Base-by-base conservation (phyloP, 1,284 basidiomycete genomes). In the Ceratobasidium sp. region DNA sequence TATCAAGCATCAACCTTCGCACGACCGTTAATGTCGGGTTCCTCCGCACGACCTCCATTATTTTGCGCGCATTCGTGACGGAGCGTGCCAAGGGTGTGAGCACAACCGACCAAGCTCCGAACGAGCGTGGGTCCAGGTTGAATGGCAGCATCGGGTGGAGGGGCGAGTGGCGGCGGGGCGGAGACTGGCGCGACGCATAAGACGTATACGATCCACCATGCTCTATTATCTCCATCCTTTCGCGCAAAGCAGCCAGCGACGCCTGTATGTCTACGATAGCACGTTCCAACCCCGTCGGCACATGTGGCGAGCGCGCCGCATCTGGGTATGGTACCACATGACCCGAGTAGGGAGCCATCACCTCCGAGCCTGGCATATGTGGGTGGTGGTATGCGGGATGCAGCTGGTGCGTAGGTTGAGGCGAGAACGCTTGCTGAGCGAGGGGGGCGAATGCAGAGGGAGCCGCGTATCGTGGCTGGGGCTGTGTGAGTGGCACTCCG, bases 161-260 rank as follows among this genome's bases (percentile, higher is more conserved):
- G 32, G 72, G 59, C 26, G 67, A 61, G 23, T 57, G 57, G 23
- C 67, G 30, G 11, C 41, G 52, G 11, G 50, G 61, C 28, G 58
- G 64, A 1, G 52, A 67, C 52, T 50, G 62, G 49, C 47, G 59
- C 32, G 49, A 32, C 16, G 66, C 28, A 23, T 43, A 26, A 26
- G 74, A 72, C 18, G 64, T 59, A 16, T 35, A 62, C 26, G 73
- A 62, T n/a, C 70, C 64, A 1, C 67, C 71, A 21, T 72, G 50
- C 76, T 96, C 95, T 21, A 96, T 82, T 6, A 86, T 85, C 76
- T 94, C 91, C 32, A 98, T 84, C 13, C 96, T 89, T 81, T 98
- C 96, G 43, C 91, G 92, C 46, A 98, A 85, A 0, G 96, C 95
- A 0, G 94, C 92, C 8, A 98, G 84, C 73, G 96, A 94, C 0